Base-by-base conservation (phyloP, 164 flowering plant species). In the Paratinospora sagittata region DNA sequence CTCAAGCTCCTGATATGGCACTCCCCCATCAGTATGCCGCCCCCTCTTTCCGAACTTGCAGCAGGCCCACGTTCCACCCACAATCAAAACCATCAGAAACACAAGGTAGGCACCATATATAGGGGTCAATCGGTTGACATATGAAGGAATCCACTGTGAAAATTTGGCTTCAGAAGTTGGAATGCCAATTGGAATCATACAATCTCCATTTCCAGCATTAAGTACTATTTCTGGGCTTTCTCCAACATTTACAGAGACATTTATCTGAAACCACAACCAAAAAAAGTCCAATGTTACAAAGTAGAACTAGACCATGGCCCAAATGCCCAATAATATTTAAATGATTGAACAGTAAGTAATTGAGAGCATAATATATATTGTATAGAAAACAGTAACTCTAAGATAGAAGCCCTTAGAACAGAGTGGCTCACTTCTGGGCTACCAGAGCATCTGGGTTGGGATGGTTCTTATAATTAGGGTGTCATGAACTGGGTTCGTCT, bases 21-120 rank as follows among this genome's bases (percentile, higher is more conserved):
- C 68, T 16, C 78, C 84, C 60, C 67, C 78, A 63, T 78, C 83
- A 21, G 66, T 74, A 14, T 58, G 81, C n/a, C 77, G 72, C 24
- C 72, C 72, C 63, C 73, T 81, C 70, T 72, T 84, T 39, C 78
- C 63, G 30, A 82, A 77, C 81, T 82, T 85, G 77, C 88, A 88
- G 76, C 86, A 88, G 6, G 84, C 78, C 80, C 83, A 86, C 2
- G 72, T 68, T 30, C 82, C 89, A 68, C 87, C 90, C 30, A 83
- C 76, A 41, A 86, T 65, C 67, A 88, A 41, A 33, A 72, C 79
- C 5, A 84, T 63, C 17, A 78, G 39, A 73, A 85, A 75, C 52
- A 86, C 62, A 73, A 84, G 64, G 65, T 85, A 90, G 11, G 88
- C 90, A 68, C 89, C 89, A 39, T 83, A 83, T 55, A 84, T 65